A percentile compares a stretch with the other conserved stretches of the same genome.
Evolutionary conservation across 1,284 basidiomycete genomes (phyloP).

Genomic region (Ceratobasidium sp.): DNA sequence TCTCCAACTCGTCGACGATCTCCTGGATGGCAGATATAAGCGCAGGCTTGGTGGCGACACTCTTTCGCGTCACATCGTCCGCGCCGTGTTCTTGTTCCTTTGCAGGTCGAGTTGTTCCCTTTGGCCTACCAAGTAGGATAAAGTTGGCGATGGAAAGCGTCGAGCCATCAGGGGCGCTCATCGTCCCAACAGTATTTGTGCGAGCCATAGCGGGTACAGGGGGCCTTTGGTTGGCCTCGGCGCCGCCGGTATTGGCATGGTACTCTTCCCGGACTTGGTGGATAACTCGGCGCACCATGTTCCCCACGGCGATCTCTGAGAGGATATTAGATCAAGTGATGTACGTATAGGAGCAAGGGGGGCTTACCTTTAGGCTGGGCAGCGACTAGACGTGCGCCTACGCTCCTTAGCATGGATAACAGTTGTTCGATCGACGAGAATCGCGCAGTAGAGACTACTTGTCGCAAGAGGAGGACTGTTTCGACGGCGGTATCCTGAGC

Average conservation of each 20-base stretch:
- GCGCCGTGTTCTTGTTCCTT: slow-evolving; percentile 2
- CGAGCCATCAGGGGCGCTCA: slow-evolving; percentile 57
- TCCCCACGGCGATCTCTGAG: slow-evolving; percentile 92
- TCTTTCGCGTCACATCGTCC: slow-evolving; percentile 37
- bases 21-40: slow-evolving; percentile 94
- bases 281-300: slow-evolving; percentile 91
- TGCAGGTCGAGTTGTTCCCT: slow-evolving; percentile 50
- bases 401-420: slow-evolving; percentile 81
- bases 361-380: slow-evolving; percentile 91
- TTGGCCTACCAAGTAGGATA: slow-evolving; percentile 79
- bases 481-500: slow-evolving; percentile 90
- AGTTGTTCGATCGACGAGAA: slow-evolving; percentile 92
- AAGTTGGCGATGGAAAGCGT: slow-evolving; percentile 82
- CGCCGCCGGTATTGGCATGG: slow-evolving; percentile 56
- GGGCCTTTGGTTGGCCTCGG: not conserved
- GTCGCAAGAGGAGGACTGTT: slow-evolving; percentile 87
- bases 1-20: slow-evolving; percentile 95
- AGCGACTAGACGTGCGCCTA: slow-evolving; percentile 84
- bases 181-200: slow-evolving; percentile 48
- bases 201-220: slow-evolving; percentile 8
- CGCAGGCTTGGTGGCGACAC: slow-evolving; percentile 51
- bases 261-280: slow-evolving; percentile 96
- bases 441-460: slow-evolving; percentile 88
- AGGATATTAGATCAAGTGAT: not conserved
- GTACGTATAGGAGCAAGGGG: slow-evolving; percentile 22